Evolutionary conservation across 1,284 basidiomycete genomes (phyloP).

Genomic region (Cryptococcus amylolentus): DNA sequence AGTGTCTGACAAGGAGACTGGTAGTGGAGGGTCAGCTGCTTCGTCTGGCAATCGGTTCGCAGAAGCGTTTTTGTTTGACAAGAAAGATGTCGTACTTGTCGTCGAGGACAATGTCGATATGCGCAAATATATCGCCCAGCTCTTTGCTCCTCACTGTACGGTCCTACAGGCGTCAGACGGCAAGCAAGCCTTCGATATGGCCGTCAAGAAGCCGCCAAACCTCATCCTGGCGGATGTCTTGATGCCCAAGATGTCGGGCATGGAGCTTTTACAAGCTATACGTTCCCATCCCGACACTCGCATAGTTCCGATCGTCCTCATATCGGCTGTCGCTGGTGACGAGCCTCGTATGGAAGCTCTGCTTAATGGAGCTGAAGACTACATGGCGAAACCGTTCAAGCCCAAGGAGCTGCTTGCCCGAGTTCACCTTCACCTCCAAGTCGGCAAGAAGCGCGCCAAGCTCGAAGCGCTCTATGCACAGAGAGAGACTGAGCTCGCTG

Average conservation of each 20-base stretch:
- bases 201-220: slow-evolving; percentile 21
- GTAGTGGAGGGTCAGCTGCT: slow-evolving; percentile 1
- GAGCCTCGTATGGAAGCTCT: slow-evolving; percentile 37
- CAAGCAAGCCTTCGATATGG: slow-evolving; percentile 42
- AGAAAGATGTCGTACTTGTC: slow-evolving; percentile 29
- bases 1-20: slow-evolving; percentile 14
- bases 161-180: slow-evolving; percentile 47
- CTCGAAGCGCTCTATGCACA: slow-evolving; percentile 39
- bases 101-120: slow-evolving; percentile 43
- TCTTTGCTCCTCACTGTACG: slow-evolving; percentile 45
- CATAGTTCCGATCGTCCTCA: slow-evolving; percentile 33
- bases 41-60: slow-evolving; percentile 10
- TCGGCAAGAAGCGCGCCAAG: slow-evolving; percentile 41
- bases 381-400: slow-evolving; percentile 45
- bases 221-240: slow-evolving; percentile 42
- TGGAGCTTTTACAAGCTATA: slow-evolving; percentile 32
- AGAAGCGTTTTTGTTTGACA: slow-evolving; percentile 32
- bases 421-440: slow-evolving; percentile 43
- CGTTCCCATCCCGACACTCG: slow-evolving; percentile 18
- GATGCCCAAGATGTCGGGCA: slow-evolving; percentile 43
- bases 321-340: slow-evolving; percentile 34
- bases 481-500: slow-evolving; percentile 38
- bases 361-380: slow-evolving; percentile 51
- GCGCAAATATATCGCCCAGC: slow-evolving; percentile 37
- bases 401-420: slow-evolving; percentile 51